Percentiles rank a stretch among this genome's conserved stretches.
These are phyloP conservation scores for Juncus effusus DNA, from an alignment of 176 grass and related monocot genomes.

Conservation along the genomic window DNA sequence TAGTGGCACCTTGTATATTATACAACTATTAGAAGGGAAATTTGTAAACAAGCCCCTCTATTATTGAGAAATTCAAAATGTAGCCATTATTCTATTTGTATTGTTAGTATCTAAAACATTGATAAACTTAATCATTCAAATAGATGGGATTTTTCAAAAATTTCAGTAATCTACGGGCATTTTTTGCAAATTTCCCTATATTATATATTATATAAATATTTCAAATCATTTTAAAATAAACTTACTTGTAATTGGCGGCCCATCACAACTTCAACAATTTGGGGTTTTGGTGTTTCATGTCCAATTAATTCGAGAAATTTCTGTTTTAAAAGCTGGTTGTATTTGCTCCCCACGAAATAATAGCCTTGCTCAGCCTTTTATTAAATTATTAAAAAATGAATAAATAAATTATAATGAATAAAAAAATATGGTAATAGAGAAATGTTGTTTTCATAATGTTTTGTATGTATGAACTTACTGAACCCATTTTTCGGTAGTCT, in stretches of 20 bases:
- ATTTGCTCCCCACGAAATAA: slow-evolving; percentile 62
- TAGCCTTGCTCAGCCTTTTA: slow-evolving; percentile 80
- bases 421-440: slow-evolving; percentile 8
- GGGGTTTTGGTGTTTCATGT: slow-evolving; percentile 53
- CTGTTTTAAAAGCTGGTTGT: slow-evolving; percentile 58
- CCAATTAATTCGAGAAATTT: slow-evolving; percentile 72
- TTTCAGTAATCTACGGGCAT: too few species aligned
- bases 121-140: too few species aligned
- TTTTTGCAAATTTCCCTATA: too few species aligned
- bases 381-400: too few species aligned
- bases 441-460: slow-evolving; percentile 7
- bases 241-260: slow-evolving; percentile 76
- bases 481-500: slow-evolving; percentile 85
- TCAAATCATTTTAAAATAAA: slow-evolving; percentile 17
- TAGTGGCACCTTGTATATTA: slow-evolving; percentile 44
- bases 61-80: too few species aligned
- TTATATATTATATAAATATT: too few species aligned
- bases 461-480: slow-evolving; percentile 49
- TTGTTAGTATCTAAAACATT: too few species aligned
- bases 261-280: slow-evolving; percentile 88
- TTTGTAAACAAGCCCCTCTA: too few species aligned
- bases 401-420: background rate
- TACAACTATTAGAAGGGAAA: too few species aligned
- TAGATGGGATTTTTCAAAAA: too few species aligned
- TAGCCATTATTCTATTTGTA: too few species aligned